These are phyloP conservation scores for Aureobasidium sp. DNA, from an alignment of 2,329 filamentous ascomycete species.

Conservation along the genomic window DNA sequence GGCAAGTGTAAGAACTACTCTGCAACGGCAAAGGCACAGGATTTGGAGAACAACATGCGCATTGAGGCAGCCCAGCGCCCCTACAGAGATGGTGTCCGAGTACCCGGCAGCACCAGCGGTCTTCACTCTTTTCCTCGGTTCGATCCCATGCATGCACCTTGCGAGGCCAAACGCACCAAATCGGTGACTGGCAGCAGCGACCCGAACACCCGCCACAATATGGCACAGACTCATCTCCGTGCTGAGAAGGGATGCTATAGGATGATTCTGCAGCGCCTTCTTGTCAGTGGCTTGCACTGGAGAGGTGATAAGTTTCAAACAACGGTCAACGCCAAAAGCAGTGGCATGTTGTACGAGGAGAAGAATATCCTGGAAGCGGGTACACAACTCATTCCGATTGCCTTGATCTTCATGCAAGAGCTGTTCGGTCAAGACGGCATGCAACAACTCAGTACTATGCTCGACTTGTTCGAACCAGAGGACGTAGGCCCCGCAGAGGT, in stretches of 20 bases:
- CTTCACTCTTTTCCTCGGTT: not conserved
- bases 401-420: not conserved
- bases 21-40: not conserved
- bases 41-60: not conserved
- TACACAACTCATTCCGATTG: not conserved
- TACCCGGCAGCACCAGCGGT: no score
- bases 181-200: not conserved
- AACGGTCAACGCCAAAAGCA: not conserved
- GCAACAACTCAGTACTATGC: not conserved
- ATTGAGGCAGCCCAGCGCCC: not conserved
- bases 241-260: not conserved
- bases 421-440: not conserved
- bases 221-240: not conserved
- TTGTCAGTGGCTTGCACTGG: not conserved
- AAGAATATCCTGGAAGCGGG: not conserved
- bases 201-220: not conserved
- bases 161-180: not conserved
- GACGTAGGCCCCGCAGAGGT: not conserved
- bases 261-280: slow-evolving; percentile 3
- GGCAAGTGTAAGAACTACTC: not conserved
- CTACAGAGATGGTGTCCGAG: not conserved
- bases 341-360: slow-evolving; percentile 6
- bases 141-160: not conserved
- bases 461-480: not conserved
- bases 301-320: not conserved